Base-by-base conservation (phyloP, 306 rosid species). In the Carpinus fangiana region DNA sequence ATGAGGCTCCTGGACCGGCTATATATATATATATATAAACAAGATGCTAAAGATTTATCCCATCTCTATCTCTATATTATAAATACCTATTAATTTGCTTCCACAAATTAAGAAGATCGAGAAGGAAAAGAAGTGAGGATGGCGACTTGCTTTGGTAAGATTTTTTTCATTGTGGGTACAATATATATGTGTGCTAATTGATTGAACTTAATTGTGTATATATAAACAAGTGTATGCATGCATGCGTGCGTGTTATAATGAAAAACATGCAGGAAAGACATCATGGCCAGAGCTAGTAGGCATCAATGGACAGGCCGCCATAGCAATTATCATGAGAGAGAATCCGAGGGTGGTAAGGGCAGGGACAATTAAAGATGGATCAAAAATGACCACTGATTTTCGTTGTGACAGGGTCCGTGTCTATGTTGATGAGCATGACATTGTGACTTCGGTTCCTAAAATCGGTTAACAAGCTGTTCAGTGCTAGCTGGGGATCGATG, bases 211-310 rank as follows among this genome's bases (percentile, higher is more conserved):
- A 0, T 11, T 11, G 5, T 50, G 1, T 50, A 21, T 50, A 2
- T 50, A 21, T 12, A 12, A 31, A 4, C 12, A 26, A 23, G 12
- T 26, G 7, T 59, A 26, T 23, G 26, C 4, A 12, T 8, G 17
- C 2, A 26, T 26, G 43, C 36, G 8, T 8, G 36, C 21, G 46
- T 64, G 20, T 64, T 34, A 17, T 34, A 17, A 36, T 64, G 46
- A 12, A 64, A 64, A 5, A 41, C 4, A 18, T 34, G 72, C 14
- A 86, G 90, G 91, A 28, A 91, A 91, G 76, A 73, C 54, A 26
- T 77, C 93, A 17, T 89, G 96, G 93, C 82, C 85, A 0, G 91
- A 89, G 79, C 79, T 89, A 73, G 76, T 91, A 4, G 91, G 93
- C 13, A 71, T 51, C 28, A 14, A 81, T 5, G 91, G 87, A 69